A percentile compares a stretch with the other conserved stretches of the same genome.
Evolutionary conservation across 2,329 filamentous ascomycete species (phyloP).

Genomic region (Macroventuria anomochaeta): DNA sequence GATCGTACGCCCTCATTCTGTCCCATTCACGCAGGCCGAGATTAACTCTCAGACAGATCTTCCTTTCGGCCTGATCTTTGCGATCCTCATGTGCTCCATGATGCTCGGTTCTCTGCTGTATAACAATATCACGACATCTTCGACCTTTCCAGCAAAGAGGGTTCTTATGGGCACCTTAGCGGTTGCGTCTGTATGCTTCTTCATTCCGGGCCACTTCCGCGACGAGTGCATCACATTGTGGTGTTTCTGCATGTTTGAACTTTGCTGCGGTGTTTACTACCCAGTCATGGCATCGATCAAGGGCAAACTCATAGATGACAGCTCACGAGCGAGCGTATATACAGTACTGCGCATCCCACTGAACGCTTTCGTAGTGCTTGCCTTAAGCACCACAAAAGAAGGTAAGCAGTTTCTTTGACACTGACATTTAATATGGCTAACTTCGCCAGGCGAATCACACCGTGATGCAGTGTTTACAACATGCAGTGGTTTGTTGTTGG

Average conservation of each 20-base stretch:
- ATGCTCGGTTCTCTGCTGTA: slow-evolving; percentile 66
- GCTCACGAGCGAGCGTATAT: slow-evolving; percentile 62
- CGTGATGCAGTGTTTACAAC: slow-evolving; percentile 41
- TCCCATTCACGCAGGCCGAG: not conserved
- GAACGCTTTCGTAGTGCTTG: slow-evolving; percentile 53
- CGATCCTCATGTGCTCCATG: slow-evolving; percentile 65
- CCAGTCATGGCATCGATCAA: slow-evolving; percentile 64
- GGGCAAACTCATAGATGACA: slow-evolving; percentile 62
- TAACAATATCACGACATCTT: slow-evolving; percentile 43
- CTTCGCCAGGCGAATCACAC: slow-evolving; percentile 34
- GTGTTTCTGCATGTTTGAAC: slow-evolving; percentile 64
- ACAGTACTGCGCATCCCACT: slow-evolving; percentile 64
- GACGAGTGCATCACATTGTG: slow-evolving; percentile 59
- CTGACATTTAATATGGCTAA: slow-evolving; percentile 16
- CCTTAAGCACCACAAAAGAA: slow-evolving; percentile 42
- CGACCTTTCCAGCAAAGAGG: slow-evolving; percentile 34
- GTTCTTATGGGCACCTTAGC: slow-evolving; percentile 36
- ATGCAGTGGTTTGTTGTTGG: slow-evolving; percentile 37
- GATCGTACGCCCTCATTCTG: slow-evolving; percentile 25
- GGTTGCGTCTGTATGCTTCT: slow-evolving; percentile 40
- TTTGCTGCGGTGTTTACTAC: slow-evolving; percentile 64
- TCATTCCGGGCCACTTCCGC: slow-evolving; percentile 49
- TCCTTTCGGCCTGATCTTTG: slow-evolving; percentile 62
- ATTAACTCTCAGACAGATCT: slow-evolving; percentile 32
- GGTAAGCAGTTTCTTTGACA: slow-evolving; percentile 22